Percentiles rank a stretch among this genome's conserved stretches.
phyloP scores from a whole-genome alignment of 1,139 yeast species.

The Candida mesenterica region DNA sequence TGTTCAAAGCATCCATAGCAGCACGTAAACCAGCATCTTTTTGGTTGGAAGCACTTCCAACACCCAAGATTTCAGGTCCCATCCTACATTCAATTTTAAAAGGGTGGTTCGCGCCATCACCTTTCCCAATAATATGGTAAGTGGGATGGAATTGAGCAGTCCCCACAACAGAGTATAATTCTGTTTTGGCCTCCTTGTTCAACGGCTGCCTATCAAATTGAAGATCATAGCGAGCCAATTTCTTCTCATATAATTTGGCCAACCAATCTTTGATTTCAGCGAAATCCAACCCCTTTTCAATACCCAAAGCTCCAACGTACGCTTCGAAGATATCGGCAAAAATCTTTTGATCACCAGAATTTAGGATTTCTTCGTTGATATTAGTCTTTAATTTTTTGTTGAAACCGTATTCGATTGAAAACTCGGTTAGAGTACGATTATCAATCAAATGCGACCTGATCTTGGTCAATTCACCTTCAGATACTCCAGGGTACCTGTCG shows the following conservation, averaged over 20 bases:
- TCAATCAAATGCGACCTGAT: constrained; percentile 71
- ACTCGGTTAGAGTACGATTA: constrained; percentile 69
- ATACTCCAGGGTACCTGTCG: constrained; percentile 61
- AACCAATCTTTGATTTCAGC: constrained; percentile 62
- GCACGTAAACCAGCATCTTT: constrained; percentile 72
- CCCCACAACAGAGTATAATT: constrained; percentile 77
- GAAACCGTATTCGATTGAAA: constrained; percentile 71
- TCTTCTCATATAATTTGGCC: constrained; percentile 41
- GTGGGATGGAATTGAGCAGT: constrained; percentile 65
- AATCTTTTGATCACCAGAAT: constrained; percentile 56
- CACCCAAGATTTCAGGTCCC: constrained; percentile 52
- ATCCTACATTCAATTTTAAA: constrained; percentile 68
- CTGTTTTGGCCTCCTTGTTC: constrained; percentile 68
- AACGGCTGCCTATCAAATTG: constrained; percentile 29
- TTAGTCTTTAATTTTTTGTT: constrained; percentile 56
- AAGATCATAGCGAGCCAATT: constrained; percentile 26
- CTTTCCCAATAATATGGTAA: constrained; percentile 41
- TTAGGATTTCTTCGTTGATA: constrained; percentile 43
- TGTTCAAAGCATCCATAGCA: constrained; percentile 67
- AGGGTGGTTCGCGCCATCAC: constrained; percentile 42
- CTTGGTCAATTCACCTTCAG: constrained; percentile 80
- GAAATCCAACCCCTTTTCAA: constrained; percentile 52
- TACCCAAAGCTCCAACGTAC: constrained; percentile 78
- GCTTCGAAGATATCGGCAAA: constrained; percentile 87
- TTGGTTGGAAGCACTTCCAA: constrained; percentile 57